Percentiles rank a stretch among this genome's conserved stretches.
phyloP scores from a whole-genome alignment of 2,329 filamentous ascomycete genomes.

The Stromatinia cepivora region DNA sequence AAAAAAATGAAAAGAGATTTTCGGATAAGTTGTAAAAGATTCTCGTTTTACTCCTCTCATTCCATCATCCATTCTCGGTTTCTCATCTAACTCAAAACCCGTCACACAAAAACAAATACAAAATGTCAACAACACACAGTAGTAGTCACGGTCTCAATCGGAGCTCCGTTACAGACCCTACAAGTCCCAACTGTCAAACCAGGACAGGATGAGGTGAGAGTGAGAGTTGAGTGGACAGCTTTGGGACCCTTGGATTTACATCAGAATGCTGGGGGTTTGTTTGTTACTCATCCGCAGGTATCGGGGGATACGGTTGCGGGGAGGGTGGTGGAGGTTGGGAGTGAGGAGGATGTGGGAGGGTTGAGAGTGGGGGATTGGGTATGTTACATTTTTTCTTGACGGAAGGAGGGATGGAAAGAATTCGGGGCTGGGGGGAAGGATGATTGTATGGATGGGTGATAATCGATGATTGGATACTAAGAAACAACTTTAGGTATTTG shows the following conservation, averaged over 20 bases:
- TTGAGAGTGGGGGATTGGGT: not conserved
- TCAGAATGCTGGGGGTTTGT: constrained; percentile 13
- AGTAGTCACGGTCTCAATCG: not conserved
- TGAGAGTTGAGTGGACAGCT: not conserved
- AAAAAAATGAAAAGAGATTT: too few relatives aligned
- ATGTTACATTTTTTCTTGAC: too few relatives aligned
- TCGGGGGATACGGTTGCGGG: too few relatives aligned
- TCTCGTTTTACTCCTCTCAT: too few relatives aligned
- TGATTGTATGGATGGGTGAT: not conserved
- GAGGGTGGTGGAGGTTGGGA: too few relatives aligned
- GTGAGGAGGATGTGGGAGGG: too few relatives aligned
- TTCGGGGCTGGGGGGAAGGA: not conserved
- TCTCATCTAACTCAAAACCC: too few relatives aligned
- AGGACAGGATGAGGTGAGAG: not conserved
- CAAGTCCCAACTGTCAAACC: not conserved
- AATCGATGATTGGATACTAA: not conserved
- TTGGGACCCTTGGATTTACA: not conserved
- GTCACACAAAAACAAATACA: too few relatives aligned
- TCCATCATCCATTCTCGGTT: too few relatives aligned
- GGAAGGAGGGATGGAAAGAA: not conserved
- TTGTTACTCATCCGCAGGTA: too few relatives aligned
- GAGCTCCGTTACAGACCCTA: not conserved
- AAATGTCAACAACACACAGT: not conserved
- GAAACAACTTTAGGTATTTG: not conserved
- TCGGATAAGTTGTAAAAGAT: too few relatives aligned